Evolutionary conservation across 345 rosid species (phyloP).

Genomic region (Balakata baccata): DNA sequence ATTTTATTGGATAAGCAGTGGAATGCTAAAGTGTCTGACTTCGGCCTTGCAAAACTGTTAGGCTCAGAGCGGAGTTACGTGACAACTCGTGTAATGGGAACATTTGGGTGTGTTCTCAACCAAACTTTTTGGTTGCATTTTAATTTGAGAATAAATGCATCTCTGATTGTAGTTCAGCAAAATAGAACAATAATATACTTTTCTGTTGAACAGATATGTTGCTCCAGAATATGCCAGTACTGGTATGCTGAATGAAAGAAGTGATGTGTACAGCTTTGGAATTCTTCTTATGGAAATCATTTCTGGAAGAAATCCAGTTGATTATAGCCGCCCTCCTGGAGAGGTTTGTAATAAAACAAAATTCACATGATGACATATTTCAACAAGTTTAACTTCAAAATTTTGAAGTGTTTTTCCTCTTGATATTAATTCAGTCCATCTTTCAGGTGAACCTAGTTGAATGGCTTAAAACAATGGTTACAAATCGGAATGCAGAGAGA

Average conservation of each 20-base stretch:
- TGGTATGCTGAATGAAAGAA: slow-evolving; percentile 95
- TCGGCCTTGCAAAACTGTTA: slow-evolving; percentile 85
- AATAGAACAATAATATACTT: neutral
- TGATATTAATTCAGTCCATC: neutral
- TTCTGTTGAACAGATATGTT: slow-evolving; percentile 54
- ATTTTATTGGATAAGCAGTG: slow-evolving; percentile 84
- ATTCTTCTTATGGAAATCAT: slow-evolving; percentile 89
- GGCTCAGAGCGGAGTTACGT: slow-evolving; percentile 83
- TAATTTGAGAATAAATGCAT: neutral
- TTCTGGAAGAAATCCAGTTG: slow-evolving; percentile 95
- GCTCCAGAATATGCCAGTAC: slow-evolving; percentile 99
- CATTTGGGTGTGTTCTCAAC: slow-evolving; percentile 31
- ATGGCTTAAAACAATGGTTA: slow-evolving; percentile 91
- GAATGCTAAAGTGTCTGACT: slow-evolving; percentile 84
- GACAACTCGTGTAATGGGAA: slow-evolving; percentile 96
- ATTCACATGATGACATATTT: slow-evolving; percentile 9
- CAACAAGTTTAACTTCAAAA: slow-evolving; percentile 1
- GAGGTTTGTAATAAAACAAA: slow-evolving; percentile 46
- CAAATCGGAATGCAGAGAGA: slow-evolving; percentile 70
- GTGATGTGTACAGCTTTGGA: slow-evolving; percentile 93
- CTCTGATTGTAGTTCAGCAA: neutral
- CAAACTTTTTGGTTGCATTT: neutral
- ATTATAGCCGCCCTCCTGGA: slow-evolving; percentile 77
- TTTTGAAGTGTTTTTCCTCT: slow-evolving; percentile 1
- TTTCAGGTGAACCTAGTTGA: slow-evolving; percentile 85